phyloP scores from a whole-genome alignment of 352 stramenopile genomes.

The Globisporangium solare region DNA sequence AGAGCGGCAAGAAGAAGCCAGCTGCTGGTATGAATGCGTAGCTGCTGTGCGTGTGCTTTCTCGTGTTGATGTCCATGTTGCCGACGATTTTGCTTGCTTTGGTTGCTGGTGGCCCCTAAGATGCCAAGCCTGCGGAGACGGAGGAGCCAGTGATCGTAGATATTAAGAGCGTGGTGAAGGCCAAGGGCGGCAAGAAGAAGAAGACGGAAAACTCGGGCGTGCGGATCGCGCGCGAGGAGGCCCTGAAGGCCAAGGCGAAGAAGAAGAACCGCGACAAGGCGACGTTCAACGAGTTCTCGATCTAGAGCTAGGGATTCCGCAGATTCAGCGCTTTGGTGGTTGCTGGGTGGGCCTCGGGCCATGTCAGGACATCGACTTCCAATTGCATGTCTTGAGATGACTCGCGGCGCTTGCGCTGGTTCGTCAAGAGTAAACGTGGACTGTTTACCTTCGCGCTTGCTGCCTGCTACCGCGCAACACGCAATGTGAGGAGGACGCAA shows the following conservation, averaged over 20 bases:
- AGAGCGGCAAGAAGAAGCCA: constrained; percentile 56
- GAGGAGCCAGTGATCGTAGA: constrained; percentile 40
- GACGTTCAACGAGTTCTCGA: constrained; percentile 80
- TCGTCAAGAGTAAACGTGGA: too few relatives aligned
- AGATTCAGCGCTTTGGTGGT: not conserved
- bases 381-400: not conserved
- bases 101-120: constrained; percentile 17
- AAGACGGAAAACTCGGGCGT: constrained; percentile 56
- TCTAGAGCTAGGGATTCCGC: constrained; percentile 23
- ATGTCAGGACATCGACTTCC: not conserved
- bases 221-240: constrained; percentile 66
- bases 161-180: constrained; percentile 72
- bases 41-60: not conserved
- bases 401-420: not conserved
- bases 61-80: not conserved
- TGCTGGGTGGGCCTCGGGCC: not conserved
- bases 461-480: not conserved
- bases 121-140: constrained; percentile 16
- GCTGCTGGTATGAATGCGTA: constrained; percentile 13
- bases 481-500: not conserved
- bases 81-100: not conserved
- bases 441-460: too few relatives aligned
- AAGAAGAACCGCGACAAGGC: constrained; percentile 76
- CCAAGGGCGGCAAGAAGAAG: constrained; percentile 51
- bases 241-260: constrained; percentile 61